A percentile compares a stretch with the other conserved stretches of the same genome.
Evolutionary conservation across 176 grass and related monocot genomes (phyloP).

Genomic region (Guadua angustifolia): DNA sequence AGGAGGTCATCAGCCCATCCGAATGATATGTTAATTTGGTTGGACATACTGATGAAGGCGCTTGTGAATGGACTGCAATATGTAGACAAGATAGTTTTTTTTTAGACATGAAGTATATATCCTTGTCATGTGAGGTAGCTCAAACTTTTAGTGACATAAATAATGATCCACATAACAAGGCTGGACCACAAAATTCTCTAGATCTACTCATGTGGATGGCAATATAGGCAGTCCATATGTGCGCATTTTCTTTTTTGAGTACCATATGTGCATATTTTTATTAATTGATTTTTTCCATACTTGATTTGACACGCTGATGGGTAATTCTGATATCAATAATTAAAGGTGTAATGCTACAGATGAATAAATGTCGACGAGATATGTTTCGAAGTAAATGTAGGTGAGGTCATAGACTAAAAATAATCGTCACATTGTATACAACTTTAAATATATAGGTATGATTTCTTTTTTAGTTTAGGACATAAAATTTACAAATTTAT

Average conservation of each 20-base stretch:
- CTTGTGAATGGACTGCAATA: constrained; percentile 40
- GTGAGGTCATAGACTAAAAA: too few relatives aligned
- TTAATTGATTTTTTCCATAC: neutral
- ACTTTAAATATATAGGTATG: neutral
- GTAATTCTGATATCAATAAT: neutral
- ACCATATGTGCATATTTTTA: neutral
- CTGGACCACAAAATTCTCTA: constrained; percentile 37
- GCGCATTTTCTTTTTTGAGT: neutral
- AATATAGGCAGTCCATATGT: neutral
- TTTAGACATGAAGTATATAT: constrained; percentile 15
- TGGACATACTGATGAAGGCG: constrained; percentile 36
- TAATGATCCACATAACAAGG: constrained; percentile 20
- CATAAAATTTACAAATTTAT: neutral
- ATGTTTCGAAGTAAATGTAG: too few relatives aligned
- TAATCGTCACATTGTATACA: neutral
- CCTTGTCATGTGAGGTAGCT: constrained; percentile 44
- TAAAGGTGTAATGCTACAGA: neutral
- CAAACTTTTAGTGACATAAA: constrained; percentile 18
- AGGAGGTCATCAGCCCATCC: constrained; percentile 31
- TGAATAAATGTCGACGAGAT: neutral
- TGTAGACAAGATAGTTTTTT: constrained; percentile 29
- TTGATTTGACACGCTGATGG: neutral
- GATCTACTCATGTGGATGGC: constrained; percentile 44
- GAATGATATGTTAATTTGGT: constrained; percentile 46
- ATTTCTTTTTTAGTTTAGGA: neutral